A percentile compares a stretch with the other conserved stretches of the same genome.
Evolutionary conservation across 1,284 basidiomycete genomes (phyloP).

Genomic region (Anthracocystis setariae): DNA sequence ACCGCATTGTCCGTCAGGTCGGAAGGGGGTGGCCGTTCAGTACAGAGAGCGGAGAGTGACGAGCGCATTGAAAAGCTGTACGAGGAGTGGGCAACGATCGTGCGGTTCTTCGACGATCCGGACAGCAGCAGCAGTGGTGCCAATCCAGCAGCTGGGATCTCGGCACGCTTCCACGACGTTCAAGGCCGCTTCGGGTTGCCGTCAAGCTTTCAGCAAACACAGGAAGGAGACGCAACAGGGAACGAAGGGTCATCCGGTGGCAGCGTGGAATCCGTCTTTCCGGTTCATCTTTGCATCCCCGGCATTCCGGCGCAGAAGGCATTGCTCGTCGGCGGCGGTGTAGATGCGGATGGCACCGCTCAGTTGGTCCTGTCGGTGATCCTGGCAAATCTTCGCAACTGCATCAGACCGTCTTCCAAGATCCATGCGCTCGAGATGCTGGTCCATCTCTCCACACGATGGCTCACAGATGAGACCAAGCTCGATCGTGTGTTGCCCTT

Average conservation of each 20-base stretch:
- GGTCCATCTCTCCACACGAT: constrained; percentile 78
- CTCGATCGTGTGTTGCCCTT: constrained; percentile 93
- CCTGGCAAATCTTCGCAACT: constrained; percentile 90
- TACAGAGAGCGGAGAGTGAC: constrained; percentile 53
- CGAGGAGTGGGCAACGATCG: constrained; percentile 61
- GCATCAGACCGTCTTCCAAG: constrained; percentile 85
- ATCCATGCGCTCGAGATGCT: constrained; percentile 86
- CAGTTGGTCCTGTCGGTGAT: constrained; percentile 83
- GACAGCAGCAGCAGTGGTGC: background rate
- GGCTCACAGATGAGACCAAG: constrained; percentile 93
- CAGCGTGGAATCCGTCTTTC: constrained; percentile 33
- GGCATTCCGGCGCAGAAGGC: constrained; percentile 41
- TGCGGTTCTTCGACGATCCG: constrained; percentile 41
- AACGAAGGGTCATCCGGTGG: constrained; percentile 15
- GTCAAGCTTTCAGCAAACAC: constrained; percentile 47
- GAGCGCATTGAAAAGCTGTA: constrained; percentile 64
- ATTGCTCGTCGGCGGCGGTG: constrained; percentile 9
- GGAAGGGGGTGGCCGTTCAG: constrained; percentile 15
- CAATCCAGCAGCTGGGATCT: constrained; percentile 8
- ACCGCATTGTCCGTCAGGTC: constrained; percentile 38
- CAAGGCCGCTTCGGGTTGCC: constrained; percentile 38
- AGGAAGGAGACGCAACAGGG: constrained; percentile 11
- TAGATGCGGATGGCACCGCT: constrained; percentile 77
- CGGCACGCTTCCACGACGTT: constrained; percentile 20
- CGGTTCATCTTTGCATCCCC: constrained; percentile 54